Percentiles rank a stretch among this genome's conserved stretches.
These are phyloP conservation scores for Candida jianshihensis DNA, from an alignment of 805 yeast genomes.

Conservation along the genomic window DNA sequence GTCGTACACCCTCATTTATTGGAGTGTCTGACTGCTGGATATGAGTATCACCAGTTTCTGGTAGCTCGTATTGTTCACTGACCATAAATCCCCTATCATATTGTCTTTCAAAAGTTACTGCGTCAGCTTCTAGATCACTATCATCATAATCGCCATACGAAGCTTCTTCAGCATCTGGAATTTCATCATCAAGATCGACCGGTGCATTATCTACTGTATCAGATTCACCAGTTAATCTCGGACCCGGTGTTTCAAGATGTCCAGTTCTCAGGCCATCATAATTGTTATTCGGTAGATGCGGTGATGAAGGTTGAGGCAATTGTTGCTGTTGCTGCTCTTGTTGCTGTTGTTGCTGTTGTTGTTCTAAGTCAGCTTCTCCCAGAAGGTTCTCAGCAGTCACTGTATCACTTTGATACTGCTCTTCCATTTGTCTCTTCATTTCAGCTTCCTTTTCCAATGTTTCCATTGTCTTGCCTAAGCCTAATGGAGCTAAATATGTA, in stretches of 20 bases:
- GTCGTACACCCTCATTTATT: conserved; percentile 2
- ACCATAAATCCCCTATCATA: conserved; percentile 22
- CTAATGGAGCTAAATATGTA: conserved; percentile 48
- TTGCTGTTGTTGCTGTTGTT: conserved; percentile 4
- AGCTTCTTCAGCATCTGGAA: conserved; percentile 34
- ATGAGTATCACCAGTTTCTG: conserved; percentile 6
- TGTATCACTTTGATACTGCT: conserved; percentile 16
- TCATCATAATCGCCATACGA: conserved; percentile 28
- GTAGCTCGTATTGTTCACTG: conserved; percentile 19
- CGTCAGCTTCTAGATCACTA: conserved; percentile 17
- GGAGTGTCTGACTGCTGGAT: conserved; percentile 12
- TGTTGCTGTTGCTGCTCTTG: conserved; percentile 3
- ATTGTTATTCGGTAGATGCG: too few relatives aligned
- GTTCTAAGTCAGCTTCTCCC: conserved; percentile 21
- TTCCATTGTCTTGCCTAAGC: conserved; percentile 48
- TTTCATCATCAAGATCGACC: conserved; percentile 35
- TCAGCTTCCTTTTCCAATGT: conserved; percentile 26
- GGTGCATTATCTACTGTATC: conserved; percentile 11
- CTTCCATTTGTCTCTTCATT: conserved; percentile 22
- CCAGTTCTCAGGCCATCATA: too few relatives aligned
- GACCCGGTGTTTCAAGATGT: conserved; percentile 1
- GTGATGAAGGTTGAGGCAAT: conserved; percentile 1
- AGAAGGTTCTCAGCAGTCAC: conserved; percentile 24
- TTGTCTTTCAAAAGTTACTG: conserved; percentile 16
- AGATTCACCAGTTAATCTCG: not conserved